These are phyloP conservation scores for Penicillium paneum DNA, from an alignment of 2,329 filamentous ascomycete species.

Conservation along the genomic window DNA sequence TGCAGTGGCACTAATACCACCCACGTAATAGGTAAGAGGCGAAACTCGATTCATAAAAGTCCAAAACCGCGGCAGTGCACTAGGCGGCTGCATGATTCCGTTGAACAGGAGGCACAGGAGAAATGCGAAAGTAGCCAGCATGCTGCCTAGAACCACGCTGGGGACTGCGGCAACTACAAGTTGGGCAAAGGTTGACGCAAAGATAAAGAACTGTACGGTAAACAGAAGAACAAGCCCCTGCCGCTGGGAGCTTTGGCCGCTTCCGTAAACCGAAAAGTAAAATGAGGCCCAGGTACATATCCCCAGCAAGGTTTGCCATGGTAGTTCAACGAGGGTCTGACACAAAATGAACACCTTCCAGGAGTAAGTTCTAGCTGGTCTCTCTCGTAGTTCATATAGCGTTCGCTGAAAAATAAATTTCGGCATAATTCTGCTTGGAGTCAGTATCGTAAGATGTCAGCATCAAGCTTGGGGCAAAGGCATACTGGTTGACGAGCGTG, in stretches of 20 bases:
- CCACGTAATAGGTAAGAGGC: conserved; percentile 3
- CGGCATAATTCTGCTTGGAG: conserved; percentile 61
- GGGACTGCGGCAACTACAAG: conserved; percentile 10
- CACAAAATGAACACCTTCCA: conserved; percentile 63
- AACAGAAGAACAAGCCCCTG: conserved; percentile 19
- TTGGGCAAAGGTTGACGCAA: conserved; percentile 14
- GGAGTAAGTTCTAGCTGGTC: conserved; percentile 65
- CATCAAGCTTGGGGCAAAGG: conserved; percentile 68
- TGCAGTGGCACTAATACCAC: conserved; percentile 39
- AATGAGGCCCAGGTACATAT: conserved; percentile 67
- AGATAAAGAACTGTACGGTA: conserved; percentile 21
- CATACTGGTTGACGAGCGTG: conserved; percentile 52
- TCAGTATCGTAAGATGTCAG: conserved; percentile 42
- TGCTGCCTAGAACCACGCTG: conserved; percentile 69
- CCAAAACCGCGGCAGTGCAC: conserved; percentile 4
- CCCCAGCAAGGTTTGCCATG: conserved; percentile 33
- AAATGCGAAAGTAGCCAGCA: conserved; percentile 73
- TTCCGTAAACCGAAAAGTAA: conserved; percentile 22
- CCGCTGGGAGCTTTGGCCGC: conserved; percentile 7
- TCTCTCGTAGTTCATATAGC: conserved; percentile 56
- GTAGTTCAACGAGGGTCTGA: not conserved
- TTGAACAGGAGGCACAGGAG: conserved; percentile 71
- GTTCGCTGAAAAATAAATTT: conserved; percentile 54
- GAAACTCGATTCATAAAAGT: conserved; percentile 8
- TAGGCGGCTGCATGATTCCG: conserved; percentile 7